Evolutionary conservation across 2,329 filamentous ascomycete genomes (phyloP).

Genomic region (Thelonectria olida): DNA sequence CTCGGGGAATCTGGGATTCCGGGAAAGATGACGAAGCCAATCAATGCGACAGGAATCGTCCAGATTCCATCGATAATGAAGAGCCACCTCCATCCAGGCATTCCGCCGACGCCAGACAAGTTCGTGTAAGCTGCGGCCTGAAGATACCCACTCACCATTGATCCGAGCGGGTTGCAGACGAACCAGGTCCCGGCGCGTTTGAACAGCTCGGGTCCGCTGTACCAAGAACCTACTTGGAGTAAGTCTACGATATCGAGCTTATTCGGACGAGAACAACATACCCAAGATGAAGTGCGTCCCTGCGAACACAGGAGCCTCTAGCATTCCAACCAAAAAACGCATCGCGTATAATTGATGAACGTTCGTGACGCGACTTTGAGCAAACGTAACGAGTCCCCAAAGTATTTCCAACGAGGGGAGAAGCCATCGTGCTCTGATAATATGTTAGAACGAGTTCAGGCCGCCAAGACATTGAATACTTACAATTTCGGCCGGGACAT

Average conservation of each 20-base stretch:
- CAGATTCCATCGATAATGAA: slow-evolving; percentile 22
- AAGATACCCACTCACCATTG: slow-evolving; percentile 38
- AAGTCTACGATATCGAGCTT: too few relatives aligned
- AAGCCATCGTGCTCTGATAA: slow-evolving; percentile 26
- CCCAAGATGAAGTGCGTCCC: neutral
- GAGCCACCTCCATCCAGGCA: slow-evolving; percentile 56
- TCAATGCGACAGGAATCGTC: slow-evolving; percentile 14
- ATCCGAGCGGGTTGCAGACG: slow-evolving; percentile 26
- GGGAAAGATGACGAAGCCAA: slow-evolving; percentile 19
- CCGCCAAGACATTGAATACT: neutral
- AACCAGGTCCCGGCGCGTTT: slow-evolving; percentile 21
- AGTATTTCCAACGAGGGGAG: slow-evolving; percentile 32
- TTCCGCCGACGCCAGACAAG: slow-evolving; percentile 49
- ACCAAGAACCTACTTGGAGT: slow-evolving; percentile 12
- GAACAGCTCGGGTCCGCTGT: slow-evolving; percentile 15
- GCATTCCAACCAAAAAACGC: slow-evolving; percentile 41
- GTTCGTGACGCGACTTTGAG: slow-evolving; percentile 34
- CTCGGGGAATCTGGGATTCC: slow-evolving; percentile 15
- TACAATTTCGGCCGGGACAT: slow-evolving; percentile 33
- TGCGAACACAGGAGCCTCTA: slow-evolving; percentile 25
- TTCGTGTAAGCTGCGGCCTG: slow-evolving; percentile 51
- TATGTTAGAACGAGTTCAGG: neutral
- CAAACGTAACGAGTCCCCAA: slow-evolving; percentile 36
- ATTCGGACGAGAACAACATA: neutral
- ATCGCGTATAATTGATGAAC: slow-evolving; percentile 41